Conservation (phyloP, 2,329 filamentous ascomycete species). For the Aspergillus sp. region DNA sequence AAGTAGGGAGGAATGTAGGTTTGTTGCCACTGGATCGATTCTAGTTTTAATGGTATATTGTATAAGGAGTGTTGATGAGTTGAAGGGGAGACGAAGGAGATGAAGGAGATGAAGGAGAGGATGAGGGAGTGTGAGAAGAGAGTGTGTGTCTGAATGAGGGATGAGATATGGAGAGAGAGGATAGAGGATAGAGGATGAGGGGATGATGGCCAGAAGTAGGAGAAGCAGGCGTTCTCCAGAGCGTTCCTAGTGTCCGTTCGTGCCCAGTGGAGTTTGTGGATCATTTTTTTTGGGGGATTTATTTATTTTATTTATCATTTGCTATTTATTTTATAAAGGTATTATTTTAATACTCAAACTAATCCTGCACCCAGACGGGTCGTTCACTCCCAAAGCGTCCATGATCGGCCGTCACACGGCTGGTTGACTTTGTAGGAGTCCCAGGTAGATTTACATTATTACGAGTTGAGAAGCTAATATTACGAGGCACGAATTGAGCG, state of each 20-base stretch:
- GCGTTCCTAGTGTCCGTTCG: no score
- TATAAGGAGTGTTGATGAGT: not conserved
- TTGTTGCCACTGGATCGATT: no score
- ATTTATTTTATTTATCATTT: no score
- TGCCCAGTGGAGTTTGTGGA: no score
- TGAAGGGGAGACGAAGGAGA: not conserved
- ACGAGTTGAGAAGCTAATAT: no score
- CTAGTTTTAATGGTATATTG: no score
- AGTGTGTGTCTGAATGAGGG: constrained; percentile 15
- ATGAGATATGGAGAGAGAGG: not conserved
- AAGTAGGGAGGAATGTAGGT: not conserved
- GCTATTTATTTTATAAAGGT: no score
- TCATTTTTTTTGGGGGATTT: no score
- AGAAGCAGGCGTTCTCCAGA: no score
- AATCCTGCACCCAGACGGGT: not conserved
- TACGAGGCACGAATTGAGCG: no score
- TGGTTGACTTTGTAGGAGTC: not conserved
- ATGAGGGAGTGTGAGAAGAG: constrained; percentile 1
- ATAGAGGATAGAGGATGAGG: constrained; percentile 1
- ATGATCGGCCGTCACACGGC: constrained; percentile 7
- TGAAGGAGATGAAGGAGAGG: constrained; percentile 2
- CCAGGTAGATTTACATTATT: no score
- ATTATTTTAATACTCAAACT: no score
- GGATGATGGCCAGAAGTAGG: not conserved
- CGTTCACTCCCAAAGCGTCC: constrained; percentile 2